Base-by-base conservation (phyloP, 305 asterid species). In the Nicotiana rustica region DNA sequence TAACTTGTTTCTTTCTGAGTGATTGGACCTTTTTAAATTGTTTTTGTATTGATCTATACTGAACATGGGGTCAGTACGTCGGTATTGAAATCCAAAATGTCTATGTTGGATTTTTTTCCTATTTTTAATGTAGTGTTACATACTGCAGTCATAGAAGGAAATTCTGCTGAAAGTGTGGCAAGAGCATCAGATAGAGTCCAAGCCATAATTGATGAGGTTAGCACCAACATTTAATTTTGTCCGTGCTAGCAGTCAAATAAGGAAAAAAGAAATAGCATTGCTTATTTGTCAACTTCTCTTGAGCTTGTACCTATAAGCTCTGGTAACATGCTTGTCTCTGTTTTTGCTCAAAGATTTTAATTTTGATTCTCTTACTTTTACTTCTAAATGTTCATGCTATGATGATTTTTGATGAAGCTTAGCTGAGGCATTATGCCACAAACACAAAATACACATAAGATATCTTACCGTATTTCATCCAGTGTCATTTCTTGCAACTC, bases 101-200 rank as follows among this genome's bases (percentile, higher is more conserved):
- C 55, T 31, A 6, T 52, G 49, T 52, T 31, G n/a, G 61, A n/a
- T 14, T 10, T 81, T 15, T 80, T 66, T 3, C 8, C 2, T 0
- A 4, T 29, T 75, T 75, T 75, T 52, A 52, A 75, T 25, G 2
- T 81, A 67, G 35, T 47, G 59, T 67, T 68, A 41, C 81, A 81
- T 85, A 55, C 85, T 89, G 89, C 94, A 96, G 98, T 84, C 83
- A 89, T 94, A 77, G 93, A 96, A 91, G 97, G 99, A 71, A 83
- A 19, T 89, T 93, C 94, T 67, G 87, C 91, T 85, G 97, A 92
- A 90, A 89, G 90, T 89, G 91, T 96, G 67, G 78, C 90, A 69
- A 89, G 73, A 88, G 99, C 97, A 82, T 88, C 96, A 41, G 88
- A 87, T 87, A 92, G 85, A 85, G 83, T 94, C 84, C 92, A 88